phyloP scores from a whole-genome alignment of 352 stramenopile genomes.

The Phytophthora aleatoria region DNA sequence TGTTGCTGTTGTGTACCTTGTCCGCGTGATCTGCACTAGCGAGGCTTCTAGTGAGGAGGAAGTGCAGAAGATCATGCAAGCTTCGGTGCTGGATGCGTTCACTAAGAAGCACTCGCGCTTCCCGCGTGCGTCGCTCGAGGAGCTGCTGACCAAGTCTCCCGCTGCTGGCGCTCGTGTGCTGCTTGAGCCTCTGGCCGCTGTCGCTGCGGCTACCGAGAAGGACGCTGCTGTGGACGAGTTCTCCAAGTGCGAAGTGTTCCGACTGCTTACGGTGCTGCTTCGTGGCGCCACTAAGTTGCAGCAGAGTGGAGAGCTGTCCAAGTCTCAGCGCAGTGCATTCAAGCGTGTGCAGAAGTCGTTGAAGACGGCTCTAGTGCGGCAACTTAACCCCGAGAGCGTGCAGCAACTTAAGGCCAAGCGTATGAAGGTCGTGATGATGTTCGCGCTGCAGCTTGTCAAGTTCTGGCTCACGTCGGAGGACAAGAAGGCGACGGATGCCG shows the following conservation, averaged over 20 bases:
- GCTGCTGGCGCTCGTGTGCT: constrained; percentile 57
- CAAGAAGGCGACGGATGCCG: constrained; percentile 27
- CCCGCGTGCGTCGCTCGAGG: constrained; percentile 68
- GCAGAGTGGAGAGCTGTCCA: constrained; percentile 28
- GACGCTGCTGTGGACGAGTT: constrained; percentile 70
- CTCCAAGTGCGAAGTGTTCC: constrained; percentile 78
- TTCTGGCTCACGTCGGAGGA: constrained; percentile 40
- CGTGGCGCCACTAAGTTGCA: constrained; percentile 34
- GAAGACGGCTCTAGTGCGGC: constrained; percentile 45
- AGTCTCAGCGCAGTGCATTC: constrained; percentile 43
- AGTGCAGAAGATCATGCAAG: constrained; percentile 38
- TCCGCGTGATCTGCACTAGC: constrained; percentile 50
- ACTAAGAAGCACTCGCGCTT: constrained; percentile 88
- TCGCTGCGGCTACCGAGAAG: constrained; percentile 45
- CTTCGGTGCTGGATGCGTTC: constrained; percentile 57
- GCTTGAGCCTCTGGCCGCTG: constrained; percentile 51
- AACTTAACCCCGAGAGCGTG: constrained; percentile 46
- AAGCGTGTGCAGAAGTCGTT: constrained; percentile 37
- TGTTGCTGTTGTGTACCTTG: constrained; percentile 60
- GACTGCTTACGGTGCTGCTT: constrained; percentile 68
- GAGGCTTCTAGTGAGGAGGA: constrained; percentile 25
- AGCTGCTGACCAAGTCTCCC: constrained; percentile 66
- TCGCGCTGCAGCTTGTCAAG: constrained; percentile 71
- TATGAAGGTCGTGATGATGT: constrained; percentile 73
- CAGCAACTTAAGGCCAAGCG: constrained; percentile 77